Conservation (phyloP, 331 rosid genomes). For the Quercus lobata region DNA sequence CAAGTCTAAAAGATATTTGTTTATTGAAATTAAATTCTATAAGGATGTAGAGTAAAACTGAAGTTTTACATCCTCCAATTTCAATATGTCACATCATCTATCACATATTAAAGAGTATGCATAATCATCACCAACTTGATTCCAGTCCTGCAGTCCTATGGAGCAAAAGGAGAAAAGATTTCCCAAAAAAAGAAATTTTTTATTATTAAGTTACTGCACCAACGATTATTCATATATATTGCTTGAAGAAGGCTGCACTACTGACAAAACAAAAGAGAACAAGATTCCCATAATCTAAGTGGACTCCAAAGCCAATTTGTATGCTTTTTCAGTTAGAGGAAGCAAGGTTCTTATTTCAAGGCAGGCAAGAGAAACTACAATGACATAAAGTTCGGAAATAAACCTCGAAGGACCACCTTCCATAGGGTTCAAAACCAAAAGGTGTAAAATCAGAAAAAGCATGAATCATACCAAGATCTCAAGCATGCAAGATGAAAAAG, state of each 20-base stretch:
- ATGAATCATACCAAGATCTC: constrained; percentile 83
- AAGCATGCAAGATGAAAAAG: constrained; percentile 95
- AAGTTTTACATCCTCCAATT: too few relatives aligned
- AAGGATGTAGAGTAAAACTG: accelerated
- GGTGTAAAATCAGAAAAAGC: constrained; percentile 3
- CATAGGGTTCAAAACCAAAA: constrained; percentile 25
- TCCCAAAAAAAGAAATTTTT: neutral
- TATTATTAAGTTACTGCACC: neutral
- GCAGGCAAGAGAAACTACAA: constrained; percentile 1
- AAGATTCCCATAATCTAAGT: neutral
- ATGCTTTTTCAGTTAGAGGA: neutral
- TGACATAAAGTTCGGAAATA: neutral
- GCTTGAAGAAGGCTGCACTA: neutral
- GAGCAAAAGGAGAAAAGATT: constrained; percentile 12
- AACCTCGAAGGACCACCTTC: constrained; percentile 94
- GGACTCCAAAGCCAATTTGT: neutral
- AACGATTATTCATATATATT: neutral
- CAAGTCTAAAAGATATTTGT: too few relatives aligned
- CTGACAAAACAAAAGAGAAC: neutral
- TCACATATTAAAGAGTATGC: too few relatives aligned
- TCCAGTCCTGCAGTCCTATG: constrained; percentile 75
- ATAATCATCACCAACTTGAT: constrained; percentile 56
- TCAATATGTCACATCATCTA: too few relatives aligned
- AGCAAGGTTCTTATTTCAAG: neutral
- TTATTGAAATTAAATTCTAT: too few relatives aligned